Conservation (phyloP, 768 basidiomycete genomes). For the Hemileccinum rubropunctum region DNA sequence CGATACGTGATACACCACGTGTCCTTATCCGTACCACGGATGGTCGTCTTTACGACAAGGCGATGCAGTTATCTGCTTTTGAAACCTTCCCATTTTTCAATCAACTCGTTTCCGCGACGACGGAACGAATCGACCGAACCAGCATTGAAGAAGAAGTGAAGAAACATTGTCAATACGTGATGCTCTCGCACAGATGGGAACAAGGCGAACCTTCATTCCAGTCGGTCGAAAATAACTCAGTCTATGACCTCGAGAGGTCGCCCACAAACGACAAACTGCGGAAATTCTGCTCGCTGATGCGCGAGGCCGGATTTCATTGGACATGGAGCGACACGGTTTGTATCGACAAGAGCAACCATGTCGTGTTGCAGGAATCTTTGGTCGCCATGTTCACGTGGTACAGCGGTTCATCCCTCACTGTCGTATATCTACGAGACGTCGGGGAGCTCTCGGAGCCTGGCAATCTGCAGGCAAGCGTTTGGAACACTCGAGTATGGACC, state of each 20-base stretch:
- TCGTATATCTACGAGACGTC: no score
- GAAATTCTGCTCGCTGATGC: background rate
- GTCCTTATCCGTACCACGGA: no score
- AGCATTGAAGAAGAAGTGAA: background rate
- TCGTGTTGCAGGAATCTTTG: background rate
- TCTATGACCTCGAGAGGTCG: background rate
- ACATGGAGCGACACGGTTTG: background rate
- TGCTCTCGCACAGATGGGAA: background rate
- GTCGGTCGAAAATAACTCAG: background rate
- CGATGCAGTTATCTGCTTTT: no score
- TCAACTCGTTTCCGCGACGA: no score
- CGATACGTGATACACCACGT: no score
- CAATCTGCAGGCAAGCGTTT: no score
- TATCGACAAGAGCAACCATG: background rate
- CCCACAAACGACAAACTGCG: background rate
- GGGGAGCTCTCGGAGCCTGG: no score
- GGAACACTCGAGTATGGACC: conserved; percentile 6
- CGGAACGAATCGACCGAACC: background rate
- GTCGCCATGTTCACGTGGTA: background rate
- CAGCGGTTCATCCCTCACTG: no score
- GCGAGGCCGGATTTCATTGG: background rate
- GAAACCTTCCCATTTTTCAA: no score
- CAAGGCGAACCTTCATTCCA: background rate
- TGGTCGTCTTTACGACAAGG: no score
- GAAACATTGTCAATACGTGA: background rate